Percentiles rank a stretch among this genome's conserved stretches.
These are phyloP conservation scores for Ustilaginoidea virens DNA, from an alignment of 2,329 filamentous ascomycete genomes.

Conservation along the genomic window DNA sequence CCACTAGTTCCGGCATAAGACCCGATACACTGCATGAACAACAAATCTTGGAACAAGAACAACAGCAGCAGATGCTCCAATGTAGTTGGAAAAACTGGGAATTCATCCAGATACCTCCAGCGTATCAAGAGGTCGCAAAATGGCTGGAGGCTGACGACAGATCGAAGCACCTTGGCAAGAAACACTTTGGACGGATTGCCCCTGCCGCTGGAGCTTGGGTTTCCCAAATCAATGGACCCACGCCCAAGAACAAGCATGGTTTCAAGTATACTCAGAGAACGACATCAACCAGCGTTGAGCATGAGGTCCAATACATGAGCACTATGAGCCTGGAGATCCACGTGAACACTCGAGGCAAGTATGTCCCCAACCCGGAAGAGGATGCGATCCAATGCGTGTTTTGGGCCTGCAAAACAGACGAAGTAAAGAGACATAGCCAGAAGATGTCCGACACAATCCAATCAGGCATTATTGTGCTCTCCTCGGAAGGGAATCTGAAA, in stretches of 20 bases:
- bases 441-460: conserved; percentile 32
- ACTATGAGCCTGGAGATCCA: conserved; percentile 90
- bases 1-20: conserved; percentile 39
- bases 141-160: conserved; percentile 46
- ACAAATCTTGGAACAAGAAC: conserved; percentile 30
- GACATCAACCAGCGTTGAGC: conserved; percentile 59
- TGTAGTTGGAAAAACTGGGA: conserved; percentile 59
- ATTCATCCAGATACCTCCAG: conserved; percentile 55
- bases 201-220: conserved; percentile 25
- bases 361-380: conserved; percentile 78
- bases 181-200: conserved; percentile 9
- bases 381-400: conserved; percentile 83
- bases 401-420: conserved; percentile 74
- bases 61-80: conserved; percentile 28
- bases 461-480: conserved; percentile 60
- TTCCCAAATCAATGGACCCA: conserved; percentile 82
- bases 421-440: conserved; percentile 22
- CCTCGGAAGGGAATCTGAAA: conserved; percentile 41
- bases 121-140: conserved; percentile 46
- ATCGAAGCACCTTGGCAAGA: conserved; percentile 7
- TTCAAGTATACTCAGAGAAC: conserved; percentile 75
- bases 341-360: conserved; percentile 66
- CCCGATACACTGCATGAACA: conserved; percentile 31
- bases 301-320: conserved; percentile 88
- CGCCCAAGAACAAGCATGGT: conserved; percentile 64